Base-by-base conservation (phyloP, 176 grass and related monocot genomes). In the Olyra latifolia region DNA sequence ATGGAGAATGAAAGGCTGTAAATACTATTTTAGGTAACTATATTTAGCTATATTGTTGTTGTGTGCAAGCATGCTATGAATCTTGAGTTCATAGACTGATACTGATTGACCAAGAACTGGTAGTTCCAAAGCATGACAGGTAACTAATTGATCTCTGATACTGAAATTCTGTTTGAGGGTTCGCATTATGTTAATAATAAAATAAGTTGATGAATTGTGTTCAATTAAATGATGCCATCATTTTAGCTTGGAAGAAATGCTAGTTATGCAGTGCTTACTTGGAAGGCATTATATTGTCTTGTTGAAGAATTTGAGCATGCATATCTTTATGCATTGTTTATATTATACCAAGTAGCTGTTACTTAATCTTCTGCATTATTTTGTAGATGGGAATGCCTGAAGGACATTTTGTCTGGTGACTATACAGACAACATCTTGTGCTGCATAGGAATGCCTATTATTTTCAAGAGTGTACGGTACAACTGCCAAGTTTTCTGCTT, bases 401-500 rank as follows among this genome's bases (percentile, higher is more conserved):
- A 85, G 72, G 90, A 94, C 55, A 98, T 98, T 75, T 78, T 98
- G 57, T 83, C 45, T 44, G 90, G 95, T 45, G 90, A 94, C 23
- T 87, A 75, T 64, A 98, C 95, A n/a, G 80, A 98, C 4, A 60
- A 76, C 39, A 91, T 98, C 75, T 85, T 98, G 63, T 98, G 95
- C 85, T 89, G 95, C 87, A 98, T 98, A 69, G 95, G 95, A 43
- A 98, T 98, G 95, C 95, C 95, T 24, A 62, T 98, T 78, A 98
- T 85, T 83, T 92, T 92, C 85, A 77, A 91, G 25, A 94, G 90
- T 45, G 95, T 98, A 13, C 83, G 90, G 43, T 98, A 98, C 71
- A 98, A 98, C 65, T 98, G 95, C 48, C 95, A 98, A 77, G 86
- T 98, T 70, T 94, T 98, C 80, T 98, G 95, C 70, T 84, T 98